Evolutionary conservation across 139 green algal genomes (phyloP), one percentile per base, ranked within the genome.

Genomic region (Raphidocelis subcapitata): DNA sequence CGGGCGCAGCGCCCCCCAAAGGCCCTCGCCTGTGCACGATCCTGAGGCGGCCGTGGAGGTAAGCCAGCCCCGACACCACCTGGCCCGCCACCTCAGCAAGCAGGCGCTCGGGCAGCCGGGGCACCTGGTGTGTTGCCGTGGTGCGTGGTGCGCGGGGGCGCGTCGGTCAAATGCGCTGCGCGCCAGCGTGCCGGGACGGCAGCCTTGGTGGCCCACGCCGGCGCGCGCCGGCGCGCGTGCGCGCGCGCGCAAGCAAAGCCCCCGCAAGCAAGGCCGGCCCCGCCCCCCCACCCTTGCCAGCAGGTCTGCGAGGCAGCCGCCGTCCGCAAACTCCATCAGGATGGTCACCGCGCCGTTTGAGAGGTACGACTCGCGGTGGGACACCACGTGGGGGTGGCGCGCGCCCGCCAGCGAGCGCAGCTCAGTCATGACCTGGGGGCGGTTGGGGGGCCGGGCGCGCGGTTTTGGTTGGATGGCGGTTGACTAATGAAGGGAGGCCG

Each of bases 311-410:
- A 98, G 81, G 0, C 81, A 92, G 29, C 94, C 94, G 0, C 82
- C 93, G 61, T 98, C 91, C 88, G 96, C 94, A 81, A 95, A 96
- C 81, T 98, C 93, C 73, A 98, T 87, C 14, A 94, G 88, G 37
- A 98, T 92, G 1, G 85, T 91, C 69, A 90, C 85, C 65, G 82
- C 81, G 5, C 85, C 85, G 62, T 86, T 85, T 49, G 81, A 77
- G 54, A 90, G 87, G 60, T 84, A 90, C 26, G 77, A 75, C 44
- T 76, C 51, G 47, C 77, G 72, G 78, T 89, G 87, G 10, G 61
- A 65, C 61, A 89, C 81, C 3, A 89, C 74, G 37, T 85, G 78
- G 5, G 63, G 68, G 65, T 87, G 74, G 41, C 68, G 70, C 0
- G 86, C 81, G 31, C 80, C 83, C 62, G 88, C 80, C 56, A 91